Evolutionary conservation across 345 rosid genomes (phyloP).

Genomic region (Crucihimalaya himalaica): DNA sequence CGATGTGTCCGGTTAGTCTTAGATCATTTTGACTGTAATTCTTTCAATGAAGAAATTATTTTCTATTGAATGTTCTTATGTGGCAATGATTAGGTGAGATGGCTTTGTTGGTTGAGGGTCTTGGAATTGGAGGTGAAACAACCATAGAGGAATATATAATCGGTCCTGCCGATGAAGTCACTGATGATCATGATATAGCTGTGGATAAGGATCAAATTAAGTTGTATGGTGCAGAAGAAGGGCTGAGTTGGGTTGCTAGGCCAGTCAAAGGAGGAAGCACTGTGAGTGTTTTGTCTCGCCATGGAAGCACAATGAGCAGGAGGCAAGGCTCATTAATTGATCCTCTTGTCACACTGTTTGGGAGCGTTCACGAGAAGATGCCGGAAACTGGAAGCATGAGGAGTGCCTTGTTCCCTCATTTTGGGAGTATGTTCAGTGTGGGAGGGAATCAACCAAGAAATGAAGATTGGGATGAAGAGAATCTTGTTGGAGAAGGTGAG

Average conservation of each 20-base stretch:
- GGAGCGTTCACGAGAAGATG: constrained; percentile 83
- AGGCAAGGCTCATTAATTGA: constrained; percentile 61
- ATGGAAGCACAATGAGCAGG: constrained; percentile 59
- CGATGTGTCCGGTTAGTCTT: constrained; percentile 82
- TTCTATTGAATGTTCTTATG: constrained; percentile 21
- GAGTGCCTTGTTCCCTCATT: constrained; percentile 87
- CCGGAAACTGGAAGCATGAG: constrained; percentile 85
- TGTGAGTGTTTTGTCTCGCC: constrained; percentile 63
- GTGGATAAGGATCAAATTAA: constrained; percentile 74
- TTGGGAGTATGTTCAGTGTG: constrained; percentile 96
- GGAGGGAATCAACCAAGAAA: constrained; percentile 73
- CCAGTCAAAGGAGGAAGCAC: constrained; percentile 76
- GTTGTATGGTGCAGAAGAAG: constrained; percentile 86
- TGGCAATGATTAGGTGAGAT: constrained; percentile 80
- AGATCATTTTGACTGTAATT: constrained; percentile 5
- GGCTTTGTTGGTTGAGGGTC: constrained; percentile 97
- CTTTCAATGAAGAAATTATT: background rate
- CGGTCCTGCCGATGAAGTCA: constrained; percentile 59
- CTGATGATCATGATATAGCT: constrained; percentile 64
- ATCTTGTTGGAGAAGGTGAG: constrained; percentile 66
- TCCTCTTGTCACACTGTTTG: constrained; percentile 88
- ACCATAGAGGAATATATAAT: constrained; percentile 89
- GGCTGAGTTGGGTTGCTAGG: constrained; percentile 82
- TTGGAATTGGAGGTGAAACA: constrained; percentile 79
- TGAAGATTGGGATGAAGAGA: constrained; percentile 93